These are phyloP conservation scores for Lenzites betulinus DNA, from an alignment of 768 basidiomycete species.

Conservation along the genomic window DNA sequence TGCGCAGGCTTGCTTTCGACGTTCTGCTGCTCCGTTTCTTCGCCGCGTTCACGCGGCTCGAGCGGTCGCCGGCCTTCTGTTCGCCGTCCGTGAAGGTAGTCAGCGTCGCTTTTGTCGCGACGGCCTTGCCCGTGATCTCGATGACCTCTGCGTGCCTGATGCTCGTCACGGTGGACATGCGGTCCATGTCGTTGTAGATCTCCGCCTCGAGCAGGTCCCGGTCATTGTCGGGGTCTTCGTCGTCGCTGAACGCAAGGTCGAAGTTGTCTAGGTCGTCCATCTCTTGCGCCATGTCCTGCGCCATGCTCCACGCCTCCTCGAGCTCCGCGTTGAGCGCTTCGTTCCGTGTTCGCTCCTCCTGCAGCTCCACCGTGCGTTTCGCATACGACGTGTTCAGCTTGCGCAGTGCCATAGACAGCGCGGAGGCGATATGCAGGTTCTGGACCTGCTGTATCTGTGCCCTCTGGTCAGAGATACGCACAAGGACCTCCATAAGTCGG, in stretches of 20 bases:
- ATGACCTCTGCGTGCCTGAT: constrained; percentile 37
- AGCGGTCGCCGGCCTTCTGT: constrained; percentile 37
- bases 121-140: constrained; percentile 40
- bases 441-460: constrained; percentile 60
- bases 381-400: constrained; percentile 80
- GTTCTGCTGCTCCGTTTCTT: constrained; percentile 61
- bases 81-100: constrained; percentile 7
- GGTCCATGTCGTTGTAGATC: constrained; percentile 32
- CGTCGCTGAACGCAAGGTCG: constrained; percentile 22
- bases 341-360: constrained; percentile 47
- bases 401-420: constrained; percentile 72
- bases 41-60: constrained; percentile 60
- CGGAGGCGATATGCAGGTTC: constrained; percentile 73
- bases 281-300: constrained; percentile 70
- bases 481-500: constrained; percentile 54
- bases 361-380: constrained; percentile 60
- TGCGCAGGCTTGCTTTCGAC: constrained; percentile 67
- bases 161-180: constrained; percentile 17
- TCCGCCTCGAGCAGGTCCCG: constrained; percentile 23
- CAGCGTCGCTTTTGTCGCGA: constrained; percentile 41
- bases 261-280: constrained; percentile 61
- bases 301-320: constrained; percentile 80
- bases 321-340: constrained; percentile 66
- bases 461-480: constrained; percentile 62
- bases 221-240: constrained; percentile 18